These are phyloP conservation scores for Oryza longistaminata DNA, from an alignment of 176 grass and related monocot species.

Conservation along the genomic window DNA sequence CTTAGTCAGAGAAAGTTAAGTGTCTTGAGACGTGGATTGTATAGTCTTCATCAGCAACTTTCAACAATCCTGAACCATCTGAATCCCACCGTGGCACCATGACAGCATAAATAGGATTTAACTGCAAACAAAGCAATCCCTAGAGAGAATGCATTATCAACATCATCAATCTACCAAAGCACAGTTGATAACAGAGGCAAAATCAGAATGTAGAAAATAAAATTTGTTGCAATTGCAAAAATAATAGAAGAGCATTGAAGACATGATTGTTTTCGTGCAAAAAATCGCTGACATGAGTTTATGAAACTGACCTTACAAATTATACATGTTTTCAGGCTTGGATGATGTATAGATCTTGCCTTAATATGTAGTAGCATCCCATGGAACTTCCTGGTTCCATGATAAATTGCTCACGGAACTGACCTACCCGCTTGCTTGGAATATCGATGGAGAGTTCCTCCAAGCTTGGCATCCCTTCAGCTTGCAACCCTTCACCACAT, in stretches of 20 bases:
- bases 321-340: slow-evolving; percentile 37
- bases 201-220: not conserved
- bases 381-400: slow-evolving; percentile 67
- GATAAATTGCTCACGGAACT: slow-evolving; percentile 79
- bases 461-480: slow-evolving; percentile 79
- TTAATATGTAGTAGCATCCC: slow-evolving; percentile 65
- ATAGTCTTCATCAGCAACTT: not conserved
- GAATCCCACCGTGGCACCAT: not conserved
- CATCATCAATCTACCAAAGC: not conserved
- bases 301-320: slow-evolving; percentile 20
- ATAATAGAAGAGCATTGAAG: not conserved
- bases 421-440: slow-evolving; percentile 63
- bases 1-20: not conserved
- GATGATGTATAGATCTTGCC: slow-evolving; percentile 82
- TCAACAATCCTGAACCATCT: not conserved
- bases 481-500: slow-evolving; percentile 77
- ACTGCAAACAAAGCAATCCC: not conserved
- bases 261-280: not conserved
- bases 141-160: slow-evolving; percentile 3
- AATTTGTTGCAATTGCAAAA: not conserved
- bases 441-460: slow-evolving; percentile 72
- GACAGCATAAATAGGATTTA: not conserved
- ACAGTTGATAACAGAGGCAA: not conserved
- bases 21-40: not conserved
- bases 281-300: not conserved